Evolutionary conservation across 2,329 filamentous ascomycete genomes (phyloP), one percentile per base, ranked within the genome.

Genomic region (Aspergillus hortae): DNA sequence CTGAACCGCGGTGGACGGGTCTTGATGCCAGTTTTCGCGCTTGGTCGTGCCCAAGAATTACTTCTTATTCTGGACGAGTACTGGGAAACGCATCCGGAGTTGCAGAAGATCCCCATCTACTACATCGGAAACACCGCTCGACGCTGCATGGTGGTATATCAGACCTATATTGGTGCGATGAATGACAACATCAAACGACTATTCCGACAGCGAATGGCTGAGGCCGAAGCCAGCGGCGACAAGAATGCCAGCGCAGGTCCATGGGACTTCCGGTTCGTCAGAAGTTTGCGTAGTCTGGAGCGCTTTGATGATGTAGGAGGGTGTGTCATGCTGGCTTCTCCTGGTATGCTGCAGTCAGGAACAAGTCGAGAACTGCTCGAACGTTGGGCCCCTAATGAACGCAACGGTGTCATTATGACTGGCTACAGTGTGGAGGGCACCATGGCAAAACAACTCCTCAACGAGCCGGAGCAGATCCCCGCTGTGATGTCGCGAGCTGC

Each of bases 351-450:
- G 61, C 92, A 99, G 68, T 97, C 92, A 52, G 94, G 94, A 46
- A 92, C 96, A 15, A 96, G 91, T 64, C 82, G 94, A 68, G 90
- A 96, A 68, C 77, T 99, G 9, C 81, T 99, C 4, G 94, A 99
- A 75, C 79, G 92, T 62, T 99, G 94, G 94, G 92, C 92, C 1
- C 94, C 94, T 0, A 95, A 90, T 72, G 88, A 94, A 57, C 92
- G 94, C 70, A 99, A 99, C 66, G 94, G 92, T n/a, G 90, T 99
- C 41, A 89, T 99, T 62, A 96, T 99, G 71, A 99, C 94, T 0
- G 94, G 94, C 67, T 99, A 99, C 75, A 96, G 91, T 55, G 92
- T 99, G 6, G 94, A 99, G 72, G 94, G 94, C 5, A 99, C 94
- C 0, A 97, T 99, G 92, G 94, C 91, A 3, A 92, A 96, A 71